Evolutionary conservation across 345 rosid genomes (phyloP), one percentile per base, ranked within the genome.

Genomic region (Turnera subulata): DNA sequence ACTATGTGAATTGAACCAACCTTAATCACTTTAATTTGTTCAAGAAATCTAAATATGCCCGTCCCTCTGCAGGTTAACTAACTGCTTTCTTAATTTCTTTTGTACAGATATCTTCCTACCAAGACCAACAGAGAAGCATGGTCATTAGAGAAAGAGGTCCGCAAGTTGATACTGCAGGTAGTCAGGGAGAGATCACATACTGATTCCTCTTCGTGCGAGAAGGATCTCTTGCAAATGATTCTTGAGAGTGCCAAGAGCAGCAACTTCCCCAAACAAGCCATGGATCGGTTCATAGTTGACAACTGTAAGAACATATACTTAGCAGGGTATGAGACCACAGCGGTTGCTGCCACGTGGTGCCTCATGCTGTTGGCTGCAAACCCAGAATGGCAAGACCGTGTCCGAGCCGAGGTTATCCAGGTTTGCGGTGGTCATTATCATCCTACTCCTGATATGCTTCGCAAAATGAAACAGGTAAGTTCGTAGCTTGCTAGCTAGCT

Each of bases 271-370:
- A 50, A 59, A 23, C 63, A 71, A 23, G 70, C 68, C 10, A 53
- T 16, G 2, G 59, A 71, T 12, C 47, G 53, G 18, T 78, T 76
- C 69, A 61, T 71, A 1, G 80, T 78, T 11, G 83, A 78, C 39
- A 81, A 78, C 48, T 76, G 78, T 74, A 81, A 73, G 77, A 76
- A 76, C 62, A 74, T 78, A 25, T 78, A 71, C 64, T 48, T 66
- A 26, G 81, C 86, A 1, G 81, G 81, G 29, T 76, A 56, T 17
- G 83, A 81, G 62, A 73, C 81, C 0, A 69, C 78, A 0, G 83
- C 78, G 0, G 69, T 76, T 49, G 15, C 81, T 2, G 68, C 80
- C 15, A 47, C 78, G 6, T 81, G 86, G 86, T 45, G 56, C 23
- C 65, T 77, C 29, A 72, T 82, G 80, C 60, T 79, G 52, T 48